Conservation (phyloP, 352 stramenopile species). For the Phytophthora ohioensis region DNA sequence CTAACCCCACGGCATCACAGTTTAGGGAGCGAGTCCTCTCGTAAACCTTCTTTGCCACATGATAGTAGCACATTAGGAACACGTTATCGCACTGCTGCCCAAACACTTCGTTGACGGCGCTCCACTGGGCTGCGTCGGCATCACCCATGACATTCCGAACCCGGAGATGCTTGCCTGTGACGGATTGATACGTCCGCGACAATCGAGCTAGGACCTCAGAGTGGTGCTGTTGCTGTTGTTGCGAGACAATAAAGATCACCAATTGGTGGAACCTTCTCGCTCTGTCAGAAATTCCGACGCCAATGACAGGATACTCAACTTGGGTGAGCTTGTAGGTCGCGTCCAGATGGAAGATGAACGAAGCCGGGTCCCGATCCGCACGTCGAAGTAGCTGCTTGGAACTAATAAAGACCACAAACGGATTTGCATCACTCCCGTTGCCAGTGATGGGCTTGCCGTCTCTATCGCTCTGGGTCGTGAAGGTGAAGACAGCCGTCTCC, state of each 20-base stretch:
- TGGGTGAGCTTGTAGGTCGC: slow-evolving; percentile 42
- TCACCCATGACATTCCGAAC: slow-evolving; percentile 32
- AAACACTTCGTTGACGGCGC: slow-evolving; percentile 18
- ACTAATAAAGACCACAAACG: slow-evolving; percentile 20
- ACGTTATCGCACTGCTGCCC: not conserved
- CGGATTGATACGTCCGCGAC: not conserved
- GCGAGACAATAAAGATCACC: slow-evolving; percentile 32
- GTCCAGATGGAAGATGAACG: slow-evolving; percentile 39
- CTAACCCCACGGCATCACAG: not conserved
- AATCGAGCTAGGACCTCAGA: slow-evolving; percentile 1
- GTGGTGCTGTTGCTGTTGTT: slow-evolving; percentile 22
- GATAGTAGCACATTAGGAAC: slow-evolving; percentile 35
- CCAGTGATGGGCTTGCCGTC: not conserved
- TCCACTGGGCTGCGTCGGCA: slow-evolving; percentile 32
- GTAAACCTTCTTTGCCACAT: slow-evolving; percentile 26
- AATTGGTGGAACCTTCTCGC: slow-evolving; percentile 29
- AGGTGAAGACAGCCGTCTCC: slow-evolving; percentile 18
- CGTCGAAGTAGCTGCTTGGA: slow-evolving; percentile 19
- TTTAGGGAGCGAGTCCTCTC: slow-evolving; percentile 10
- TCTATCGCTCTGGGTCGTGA: slow-evolving; percentile 1
- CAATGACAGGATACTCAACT: slow-evolving; percentile 26
- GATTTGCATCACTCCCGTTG: slow-evolving; percentile 19
- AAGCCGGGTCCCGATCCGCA: not conserved
- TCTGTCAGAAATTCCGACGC: slow-evolving; percentile 34
- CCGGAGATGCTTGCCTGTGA: slow-evolving; percentile 1